Conservation (phyloP, 352 stramenopile species). For the Phytophthora uliginosa region DNA sequence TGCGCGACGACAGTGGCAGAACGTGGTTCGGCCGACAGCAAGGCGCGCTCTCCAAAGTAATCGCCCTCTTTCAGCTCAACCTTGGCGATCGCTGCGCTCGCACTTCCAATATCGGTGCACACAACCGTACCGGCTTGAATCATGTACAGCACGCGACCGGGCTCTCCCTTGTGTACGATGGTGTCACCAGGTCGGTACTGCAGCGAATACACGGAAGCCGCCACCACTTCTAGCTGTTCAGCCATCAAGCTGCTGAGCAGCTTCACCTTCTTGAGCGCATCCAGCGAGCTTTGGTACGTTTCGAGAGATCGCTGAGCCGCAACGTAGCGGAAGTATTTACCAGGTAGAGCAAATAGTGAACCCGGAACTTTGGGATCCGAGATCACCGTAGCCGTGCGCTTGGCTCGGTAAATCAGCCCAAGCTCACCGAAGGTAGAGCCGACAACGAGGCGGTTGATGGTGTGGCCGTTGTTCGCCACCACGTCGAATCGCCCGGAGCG, state of each 20-base stretch:
- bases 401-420: slow-evolving; percentile 63
- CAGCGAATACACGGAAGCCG: slow-evolving; percentile 52
- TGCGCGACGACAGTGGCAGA: slow-evolving; percentile 89
- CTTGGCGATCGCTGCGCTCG: slow-evolving; percentile 31
- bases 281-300: slow-evolving; percentile 52
- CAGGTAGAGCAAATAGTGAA: slow-evolving; percentile 55
- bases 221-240: slow-evolving; percentile 56
- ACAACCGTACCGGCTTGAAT: slow-evolving; percentile 74
- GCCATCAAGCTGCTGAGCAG: slow-evolving; percentile 52
- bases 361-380: slow-evolving; percentile 42
- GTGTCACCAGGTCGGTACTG: slow-evolving; percentile 66
- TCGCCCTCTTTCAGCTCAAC: slow-evolving; percentile 75
- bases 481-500: slow-evolving; percentile 66
- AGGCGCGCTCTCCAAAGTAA: slow-evolving; percentile 94
- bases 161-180: slow-evolving; percentile 85
- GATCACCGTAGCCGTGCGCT: slow-evolving; percentile 58
- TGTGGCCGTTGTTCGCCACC: slow-evolving; percentile 43
- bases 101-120: slow-evolving; percentile 67
- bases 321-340: slow-evolving; percentile 65
- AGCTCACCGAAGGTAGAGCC: slow-evolving; percentile 67
- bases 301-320: slow-evolving; percentile 56
- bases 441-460: slow-evolving; percentile 48
- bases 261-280: slow-evolving; percentile 55
- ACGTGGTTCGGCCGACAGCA: slow-evolving; percentile 89
- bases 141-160: slow-evolving; percentile 84